phyloP scores from a whole-genome alignment of 1,139 yeast species.

The Pichia sp. region DNA sequence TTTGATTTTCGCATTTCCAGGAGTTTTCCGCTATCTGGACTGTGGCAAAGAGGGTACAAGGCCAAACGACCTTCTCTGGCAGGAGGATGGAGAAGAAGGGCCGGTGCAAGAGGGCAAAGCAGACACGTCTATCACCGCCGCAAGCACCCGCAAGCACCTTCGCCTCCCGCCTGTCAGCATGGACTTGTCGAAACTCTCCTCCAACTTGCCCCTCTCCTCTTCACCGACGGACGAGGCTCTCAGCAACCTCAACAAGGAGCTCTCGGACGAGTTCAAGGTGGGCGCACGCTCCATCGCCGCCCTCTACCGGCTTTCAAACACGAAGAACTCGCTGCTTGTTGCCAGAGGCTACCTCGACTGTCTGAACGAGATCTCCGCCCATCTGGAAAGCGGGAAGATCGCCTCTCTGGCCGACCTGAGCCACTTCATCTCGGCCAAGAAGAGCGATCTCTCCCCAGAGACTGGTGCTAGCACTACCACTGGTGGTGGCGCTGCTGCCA shows the following conservation, averaged over 20 bases:
- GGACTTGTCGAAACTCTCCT: constrained; percentile 56
- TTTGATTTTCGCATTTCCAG: too few species aligned
- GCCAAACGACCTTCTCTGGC: neutral
- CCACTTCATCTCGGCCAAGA: constrained; percentile 9
- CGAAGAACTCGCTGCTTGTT: constrained; percentile 40
- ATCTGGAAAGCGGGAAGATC: constrained; percentile 32
- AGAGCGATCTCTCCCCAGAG: neutral
- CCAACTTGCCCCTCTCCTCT: constrained; percentile 46
- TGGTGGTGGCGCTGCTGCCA: too few species aligned
- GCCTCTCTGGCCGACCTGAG: constrained; percentile 7
- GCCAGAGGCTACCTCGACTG: constrained; percentile 57
- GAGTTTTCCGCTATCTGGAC: neutral
- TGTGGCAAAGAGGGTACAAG: neutral
- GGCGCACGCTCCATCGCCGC: constrained; percentile 68
- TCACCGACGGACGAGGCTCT: constrained; percentile 45
- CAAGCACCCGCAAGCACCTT: too few species aligned
- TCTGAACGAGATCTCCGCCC: constrained; percentile 49
- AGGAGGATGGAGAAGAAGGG: neutral
- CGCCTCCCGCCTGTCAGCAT: constrained; percentile 23
- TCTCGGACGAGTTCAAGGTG: constrained; percentile 51
- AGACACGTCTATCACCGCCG: too few species aligned
- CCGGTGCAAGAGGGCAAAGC: neutral
- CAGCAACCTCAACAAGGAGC: constrained; percentile 42
- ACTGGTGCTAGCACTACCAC: neutral
- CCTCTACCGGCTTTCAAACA: constrained; percentile 51